Base-by-base conservation (phyloP, 768 basidiomycete species). In the Tephrocybe sp. region DNA sequence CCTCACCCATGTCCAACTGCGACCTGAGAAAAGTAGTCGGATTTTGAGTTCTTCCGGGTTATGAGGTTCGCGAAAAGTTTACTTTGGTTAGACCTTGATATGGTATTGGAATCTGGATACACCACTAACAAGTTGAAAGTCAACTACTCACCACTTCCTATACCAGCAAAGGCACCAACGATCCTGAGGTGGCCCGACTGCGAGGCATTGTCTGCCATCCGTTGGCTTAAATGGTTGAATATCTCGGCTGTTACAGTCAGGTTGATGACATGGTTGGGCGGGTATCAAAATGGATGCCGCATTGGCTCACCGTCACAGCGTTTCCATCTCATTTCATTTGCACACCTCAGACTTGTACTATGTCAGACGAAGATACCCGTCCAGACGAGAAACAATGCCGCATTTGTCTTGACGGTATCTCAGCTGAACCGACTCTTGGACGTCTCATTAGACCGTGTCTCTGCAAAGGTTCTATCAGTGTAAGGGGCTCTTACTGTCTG, bases 391-490 rank as follows among this genome's bases (percentile, higher is more conserved):
- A 78, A 59, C 86, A 88, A 61, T 94, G 92, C 61, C 77, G 92
- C 45, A 94, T 94, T 39, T 94, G 92, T 62, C 73, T 91, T 22
- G 86, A 87, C 31, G 84, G 87, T 3, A 65, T 69, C 10, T 77
- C 79, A 38, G 77, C 79, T 19, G 84, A 87, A 55, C 62, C 56
- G 0, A 74, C 78, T 21, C 69, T 86, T 33, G 92, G 92, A 2
- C 79, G 83, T 46, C 78, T 94, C 56, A 91, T 94, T 56, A 81
- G 84, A 24, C 92, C 92, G 4, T 90, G 88, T 64, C 70, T 84
- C 2, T 89, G 88, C 65, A 83, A 79, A 53, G 91, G 91, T 36
- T 84, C 85, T 18, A 88, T 92, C 52, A 86, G 83, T 51, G 76
- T 76, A 59, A 57, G 74, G 44, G 12, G 21, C 29, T 42, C 21